A percentile compares a stretch with the other conserved stretches of the same genome.
These are phyloP conservation scores for Rhizopus delemar DNA, from an alignment of 371 early-diverging fungal species.

Conservation along the genomic window DNA sequence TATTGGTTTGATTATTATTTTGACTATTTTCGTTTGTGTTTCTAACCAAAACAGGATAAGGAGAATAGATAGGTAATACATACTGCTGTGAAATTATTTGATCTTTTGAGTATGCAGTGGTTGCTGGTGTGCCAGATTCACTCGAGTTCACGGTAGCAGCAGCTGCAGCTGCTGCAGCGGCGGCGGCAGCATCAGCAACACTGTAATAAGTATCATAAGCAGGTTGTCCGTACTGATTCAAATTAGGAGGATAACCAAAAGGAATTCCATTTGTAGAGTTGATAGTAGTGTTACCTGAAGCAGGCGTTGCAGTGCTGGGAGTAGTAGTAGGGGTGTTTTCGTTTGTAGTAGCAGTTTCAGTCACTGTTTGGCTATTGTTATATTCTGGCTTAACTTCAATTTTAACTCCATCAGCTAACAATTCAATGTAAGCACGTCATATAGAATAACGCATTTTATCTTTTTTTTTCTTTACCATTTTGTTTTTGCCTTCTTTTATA, in stretches of 20 bases:
- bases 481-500: conserved; percentile 66
- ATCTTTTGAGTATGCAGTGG: conserved; percentile 12
- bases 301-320: not conserved
- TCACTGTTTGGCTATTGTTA: too few relatives aligned
- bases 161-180: not conserved
- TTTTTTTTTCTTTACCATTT: conserved; percentile 3
- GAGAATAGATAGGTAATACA: conserved; percentile 32
- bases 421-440: too few relatives aligned
- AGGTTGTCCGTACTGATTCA: conserved; percentile 13
- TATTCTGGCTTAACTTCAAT: too few relatives aligned
- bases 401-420: not conserved
- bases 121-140: not conserved
- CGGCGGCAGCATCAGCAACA: not conserved
- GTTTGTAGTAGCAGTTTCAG: too few relatives aligned
- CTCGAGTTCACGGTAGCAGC: too few relatives aligned
- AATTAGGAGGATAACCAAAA: conserved; percentile 19
- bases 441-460: too few relatives aligned
- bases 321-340: not conserved
- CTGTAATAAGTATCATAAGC: conserved; percentile 11
- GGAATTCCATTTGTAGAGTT: too few relatives aligned
- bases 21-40: conserved; percentile 4
- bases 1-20: conserved; percentile 6
- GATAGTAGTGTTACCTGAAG: too few relatives aligned
- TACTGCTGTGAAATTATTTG: conserved; percentile 18
- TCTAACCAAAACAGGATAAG: conserved; percentile 31